A percentile compares a stretch with the other conserved stretches of the same genome.
Conservation (phyloP, 169 alveolate species). For the Cryptosporidium parvum region DNA sequence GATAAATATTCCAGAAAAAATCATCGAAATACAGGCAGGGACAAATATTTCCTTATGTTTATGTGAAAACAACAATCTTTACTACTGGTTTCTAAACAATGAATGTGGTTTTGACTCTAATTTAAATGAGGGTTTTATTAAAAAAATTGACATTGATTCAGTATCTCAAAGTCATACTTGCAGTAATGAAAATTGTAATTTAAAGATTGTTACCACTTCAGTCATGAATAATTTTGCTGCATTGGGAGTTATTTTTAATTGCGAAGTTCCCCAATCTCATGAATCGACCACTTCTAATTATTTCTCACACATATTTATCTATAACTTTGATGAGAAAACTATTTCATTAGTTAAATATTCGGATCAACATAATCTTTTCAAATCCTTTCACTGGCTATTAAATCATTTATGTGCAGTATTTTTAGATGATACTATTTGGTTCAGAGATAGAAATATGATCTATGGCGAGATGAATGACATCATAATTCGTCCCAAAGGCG, state of each 20-base stretch:
- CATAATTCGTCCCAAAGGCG: conserved; percentile 69
- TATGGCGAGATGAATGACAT: conserved; percentile 11
- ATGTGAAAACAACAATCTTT: conserved; percentile 12
- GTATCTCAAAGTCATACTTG: conserved; percentile 28
- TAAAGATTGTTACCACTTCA: background rate
- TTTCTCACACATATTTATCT: conserved; percentile 32
- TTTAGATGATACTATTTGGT: conserved; percentile 55
- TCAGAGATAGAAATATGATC: background rate
- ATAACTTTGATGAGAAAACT: background rate
- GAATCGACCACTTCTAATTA: background rate
- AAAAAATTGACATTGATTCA: conserved; percentile 3
- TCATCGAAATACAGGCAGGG: conserved; percentile 45
- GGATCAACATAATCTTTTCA: conserved; percentile 2
- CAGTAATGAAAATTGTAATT: background rate
- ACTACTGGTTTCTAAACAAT: conserved; percentile 17
- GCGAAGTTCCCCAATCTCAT: background rate
- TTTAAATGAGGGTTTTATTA: background rate
- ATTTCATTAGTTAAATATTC: conserved; percentile 14
- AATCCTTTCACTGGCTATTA: conserved; percentile 26
- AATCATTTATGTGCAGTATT: conserved; percentile 32
- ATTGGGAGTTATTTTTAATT: conserved; percentile 47
- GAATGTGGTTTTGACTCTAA: background rate
- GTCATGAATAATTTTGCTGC: conserved; percentile 11
- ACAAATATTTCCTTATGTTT: conserved; percentile 25
- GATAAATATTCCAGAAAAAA: conserved; percentile 14